These are phyloP conservation scores for Crithidia expoeki DNA, from an alignment of 208 protist species.

Conservation along the genomic window DNA sequence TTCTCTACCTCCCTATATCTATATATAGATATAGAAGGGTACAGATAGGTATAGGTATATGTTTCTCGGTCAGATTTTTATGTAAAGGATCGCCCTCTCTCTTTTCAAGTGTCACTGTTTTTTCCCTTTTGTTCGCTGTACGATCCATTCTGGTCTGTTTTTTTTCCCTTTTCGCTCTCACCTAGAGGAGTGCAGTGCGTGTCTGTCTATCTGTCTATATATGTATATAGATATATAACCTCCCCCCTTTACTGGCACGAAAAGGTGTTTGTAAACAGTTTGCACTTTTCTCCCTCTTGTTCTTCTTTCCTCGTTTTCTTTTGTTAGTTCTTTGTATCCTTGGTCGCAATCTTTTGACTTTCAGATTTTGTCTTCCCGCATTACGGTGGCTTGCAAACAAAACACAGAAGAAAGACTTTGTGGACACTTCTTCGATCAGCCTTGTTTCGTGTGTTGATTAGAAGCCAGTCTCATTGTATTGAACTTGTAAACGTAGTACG, in stretches of 20 bases:
- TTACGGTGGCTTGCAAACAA: too few relatives aligned
- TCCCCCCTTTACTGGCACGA: neutral
- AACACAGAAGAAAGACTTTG: too few relatives aligned
- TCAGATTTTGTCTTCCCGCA: neutral
- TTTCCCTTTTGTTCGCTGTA: neutral
- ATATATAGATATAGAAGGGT: neutral
- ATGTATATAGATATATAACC: neutral
- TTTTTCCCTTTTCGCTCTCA: neutral
- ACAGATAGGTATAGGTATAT: too few relatives aligned
- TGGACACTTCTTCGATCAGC: too few relatives aligned
- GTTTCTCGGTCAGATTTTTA: neutral
- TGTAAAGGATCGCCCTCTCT: conserved; percentile 1
- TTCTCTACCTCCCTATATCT: too few relatives aligned
- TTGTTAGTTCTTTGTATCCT: conserved; percentile 1
- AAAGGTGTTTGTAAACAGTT: conserved; percentile 7
- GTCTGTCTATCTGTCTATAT: too few relatives aligned
- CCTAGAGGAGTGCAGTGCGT: neutral
- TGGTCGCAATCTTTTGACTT: conserved; percentile 1
- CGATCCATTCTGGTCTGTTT: neutral
- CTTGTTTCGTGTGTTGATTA: too few relatives aligned
- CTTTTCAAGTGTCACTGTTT: neutral
- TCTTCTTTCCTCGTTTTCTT: neutral
- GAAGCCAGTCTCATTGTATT: too few relatives aligned
- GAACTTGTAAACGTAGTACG: too few relatives aligned
- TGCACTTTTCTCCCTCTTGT: neutral